These are phyloP conservation scores for Candida awuae DNA, from an alignment of 805 yeast species.

Conservation along the genomic window DNA sequence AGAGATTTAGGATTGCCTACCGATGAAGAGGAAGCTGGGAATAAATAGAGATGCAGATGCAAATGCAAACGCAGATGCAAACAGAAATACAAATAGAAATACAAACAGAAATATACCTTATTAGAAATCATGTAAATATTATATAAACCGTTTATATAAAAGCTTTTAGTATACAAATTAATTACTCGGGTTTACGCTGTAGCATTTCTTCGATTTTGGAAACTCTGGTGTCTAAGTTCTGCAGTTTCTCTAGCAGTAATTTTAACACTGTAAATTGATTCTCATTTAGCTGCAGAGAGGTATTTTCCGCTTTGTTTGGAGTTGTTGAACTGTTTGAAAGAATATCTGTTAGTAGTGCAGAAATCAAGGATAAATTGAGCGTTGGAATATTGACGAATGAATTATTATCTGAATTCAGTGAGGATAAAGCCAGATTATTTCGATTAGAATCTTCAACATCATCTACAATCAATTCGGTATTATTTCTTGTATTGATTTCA, in stretches of 20 bases:
- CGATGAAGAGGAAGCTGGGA: conserved; percentile 15
- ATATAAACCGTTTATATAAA: no score
- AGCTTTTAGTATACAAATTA: not conserved
- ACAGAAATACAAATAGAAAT: conserved; percentile 1
- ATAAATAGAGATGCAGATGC: no score
- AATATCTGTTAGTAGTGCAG: conserved; percentile 5
- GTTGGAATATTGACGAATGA: conserved; percentile 1
- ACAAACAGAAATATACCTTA: not conserved
- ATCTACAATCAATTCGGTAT: no score
- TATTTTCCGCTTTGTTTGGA: not conserved
- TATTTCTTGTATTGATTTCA: no score
- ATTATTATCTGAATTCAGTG: no score
- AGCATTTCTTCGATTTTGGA: not conserved
- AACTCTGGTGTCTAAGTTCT: conserved; percentile 1
- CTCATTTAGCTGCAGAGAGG: conserved; percentile 2
- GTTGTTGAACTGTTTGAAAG: conserved; percentile 2
- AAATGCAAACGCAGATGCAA: not conserved
- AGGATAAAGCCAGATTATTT: not conserved
- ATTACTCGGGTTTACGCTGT: not conserved
- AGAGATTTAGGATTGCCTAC: conserved; percentile 31
- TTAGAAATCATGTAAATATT: not conserved
- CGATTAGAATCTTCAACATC: not conserved
- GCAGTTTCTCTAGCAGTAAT: conserved; percentile 2
- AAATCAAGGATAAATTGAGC: conserved; percentile 5
- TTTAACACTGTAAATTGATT: conserved; percentile 2